Percentiles rank a stretch among this genome's conserved stretches.
phyloP scores from a whole-genome alignment of 2,329 filamentous ascomycete genomes.

The Dryadomyces quercivorus region DNA sequence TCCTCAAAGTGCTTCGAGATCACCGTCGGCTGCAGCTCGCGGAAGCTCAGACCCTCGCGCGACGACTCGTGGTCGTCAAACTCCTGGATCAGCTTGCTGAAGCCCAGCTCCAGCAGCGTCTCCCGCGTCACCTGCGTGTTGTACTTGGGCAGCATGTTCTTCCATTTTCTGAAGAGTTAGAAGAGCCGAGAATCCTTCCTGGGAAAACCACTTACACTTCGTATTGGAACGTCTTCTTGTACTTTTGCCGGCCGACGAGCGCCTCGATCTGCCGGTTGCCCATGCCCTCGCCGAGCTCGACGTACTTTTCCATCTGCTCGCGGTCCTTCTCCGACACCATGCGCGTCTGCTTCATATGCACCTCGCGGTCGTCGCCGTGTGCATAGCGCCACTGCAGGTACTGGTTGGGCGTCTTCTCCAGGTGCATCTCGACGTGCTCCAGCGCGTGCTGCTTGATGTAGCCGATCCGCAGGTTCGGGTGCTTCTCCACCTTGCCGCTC shows the following conservation, averaged over 20 bases:
- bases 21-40: constrained; percentile 79
- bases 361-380: constrained; percentile 92
- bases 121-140: constrained; percentile 91
- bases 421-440: constrained; percentile 98
- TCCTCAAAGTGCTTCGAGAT: constrained; percentile 99
- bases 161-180: constrained; percentile 61
- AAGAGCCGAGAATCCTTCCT: no score
- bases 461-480: constrained; percentile 94
- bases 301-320: constrained; percentile 79
- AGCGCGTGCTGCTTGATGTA: constrained; percentile 99
- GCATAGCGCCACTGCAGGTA: constrained; percentile 98
- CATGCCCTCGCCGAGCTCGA: constrained; percentile 76
- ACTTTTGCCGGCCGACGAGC: constrained; percentile 93
- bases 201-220: constrained; percentile 55
- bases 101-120: constrained; percentile 74
- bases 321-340: constrained; percentile 74
- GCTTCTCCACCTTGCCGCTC: constrained; percentile 84
- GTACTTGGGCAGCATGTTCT: constrained; percentile 75
- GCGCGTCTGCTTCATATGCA: constrained; percentile 95
- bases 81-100: constrained; percentile 88
- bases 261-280: constrained; percentile 68
- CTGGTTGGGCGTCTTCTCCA: constrained; percentile 98
- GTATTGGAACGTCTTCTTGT: constrained; percentile 98
- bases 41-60: constrained; percentile 95
- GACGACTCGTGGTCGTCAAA: constrained; percentile 98